These are phyloP conservation scores for Kodamaea kaohsiungensis DNA, from an alignment of 805 yeast genomes.

Conservation along the genomic window DNA sequence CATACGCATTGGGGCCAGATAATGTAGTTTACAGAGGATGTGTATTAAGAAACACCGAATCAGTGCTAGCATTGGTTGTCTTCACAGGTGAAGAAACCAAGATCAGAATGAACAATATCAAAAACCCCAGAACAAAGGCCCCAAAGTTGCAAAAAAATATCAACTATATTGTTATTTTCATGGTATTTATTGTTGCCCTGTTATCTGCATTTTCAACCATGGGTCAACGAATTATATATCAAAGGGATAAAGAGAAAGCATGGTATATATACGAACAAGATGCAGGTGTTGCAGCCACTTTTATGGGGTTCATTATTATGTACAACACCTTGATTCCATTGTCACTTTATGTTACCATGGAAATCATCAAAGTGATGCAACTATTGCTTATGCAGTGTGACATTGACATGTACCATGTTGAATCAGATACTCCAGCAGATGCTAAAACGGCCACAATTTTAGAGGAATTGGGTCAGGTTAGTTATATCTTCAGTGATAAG, in stretches of 20 bases:
- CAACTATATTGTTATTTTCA: slow-evolving; percentile 79
- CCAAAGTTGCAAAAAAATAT: slow-evolving; percentile 86
- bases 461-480: slow-evolving; percentile 96
- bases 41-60: slow-evolving; percentile 78
- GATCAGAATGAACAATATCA: slow-evolving; percentile 91
- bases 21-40: slow-evolving; percentile 92
- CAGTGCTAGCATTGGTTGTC: slow-evolving; percentile 74
- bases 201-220: slow-evolving; percentile 80
- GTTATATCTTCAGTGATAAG: slow-evolving; percentile 92
- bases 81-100: slow-evolving; percentile 97
- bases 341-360: slow-evolving; percentile 95
- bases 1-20: slow-evolving; percentile 68
- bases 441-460: slow-evolving; percentile 93
- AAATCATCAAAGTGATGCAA: slow-evolving; percentile 88
- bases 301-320: slow-evolving; percentile 97
- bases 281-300: slow-evolving; percentile 83
- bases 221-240: slow-evolving; percentile 63
- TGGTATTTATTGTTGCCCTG: slow-evolving; percentile 78
- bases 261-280: slow-evolving; percentile 80
- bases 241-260: slow-evolving; percentile 37
- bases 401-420: slow-evolving; percentile 89
- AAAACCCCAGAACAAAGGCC: slow-evolving; percentile 86
- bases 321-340: slow-evolving; percentile 94
- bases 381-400: slow-evolving; percentile 81
- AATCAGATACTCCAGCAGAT: slow-evolving; percentile 86